Evolutionary conservation across 305 asterid genomes (phyloP).

Genomic region (Fraxinus sp.): DNA sequence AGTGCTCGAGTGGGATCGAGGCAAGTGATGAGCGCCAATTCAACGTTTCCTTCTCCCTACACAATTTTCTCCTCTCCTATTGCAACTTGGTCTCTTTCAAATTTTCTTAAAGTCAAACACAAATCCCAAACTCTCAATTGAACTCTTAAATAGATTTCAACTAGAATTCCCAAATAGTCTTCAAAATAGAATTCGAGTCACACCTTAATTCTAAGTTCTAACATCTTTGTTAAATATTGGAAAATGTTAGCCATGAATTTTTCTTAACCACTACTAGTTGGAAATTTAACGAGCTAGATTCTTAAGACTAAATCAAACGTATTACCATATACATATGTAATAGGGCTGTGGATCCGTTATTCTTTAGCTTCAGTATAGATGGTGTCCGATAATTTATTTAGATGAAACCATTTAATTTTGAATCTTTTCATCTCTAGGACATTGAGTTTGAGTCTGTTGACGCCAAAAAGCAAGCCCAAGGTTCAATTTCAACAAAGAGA

Average conservation of each 20-base stretch:
- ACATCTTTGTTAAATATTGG: neutral
- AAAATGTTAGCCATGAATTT: neutral
- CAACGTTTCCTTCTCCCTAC: neutral
- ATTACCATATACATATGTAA: neutral
- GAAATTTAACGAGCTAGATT: neutral
- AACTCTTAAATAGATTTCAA: neutral
- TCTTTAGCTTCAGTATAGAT: neutral
- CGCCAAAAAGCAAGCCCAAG: conserved; percentile 34
- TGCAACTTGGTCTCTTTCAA: neutral
- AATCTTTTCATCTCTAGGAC: conserved; percentile 27
- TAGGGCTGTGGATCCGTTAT: neutral
- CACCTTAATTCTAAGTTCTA: neutral
- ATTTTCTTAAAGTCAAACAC: neutral
- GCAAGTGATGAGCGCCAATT: neutral
- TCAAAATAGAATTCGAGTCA: neutral
- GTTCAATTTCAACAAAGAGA: conserved; percentile 41
- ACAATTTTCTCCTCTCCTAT: neutral
- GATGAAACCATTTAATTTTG: neutral
- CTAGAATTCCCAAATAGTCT: neutral
- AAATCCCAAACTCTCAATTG: neutral
- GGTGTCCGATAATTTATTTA: neutral
- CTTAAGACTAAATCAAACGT: neutral
- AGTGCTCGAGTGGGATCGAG: neutral
- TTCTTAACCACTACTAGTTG: neutral
- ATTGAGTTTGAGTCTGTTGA: conserved; percentile 35